Conservation (phyloP, 345 rosid species). For the Syzygium grande region DNA sequence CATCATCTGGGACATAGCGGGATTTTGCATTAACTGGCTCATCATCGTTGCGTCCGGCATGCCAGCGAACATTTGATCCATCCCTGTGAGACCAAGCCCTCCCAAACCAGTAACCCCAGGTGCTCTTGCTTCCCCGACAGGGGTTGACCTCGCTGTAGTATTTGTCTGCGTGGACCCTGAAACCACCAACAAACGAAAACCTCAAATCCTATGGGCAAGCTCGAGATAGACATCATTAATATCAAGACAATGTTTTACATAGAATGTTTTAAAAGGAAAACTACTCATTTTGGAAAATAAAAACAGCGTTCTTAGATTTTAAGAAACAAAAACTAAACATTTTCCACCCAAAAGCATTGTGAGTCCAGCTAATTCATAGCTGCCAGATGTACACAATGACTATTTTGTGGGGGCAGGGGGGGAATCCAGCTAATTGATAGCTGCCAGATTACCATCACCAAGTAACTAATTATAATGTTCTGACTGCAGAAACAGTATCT, state of each 20-base stretch:
- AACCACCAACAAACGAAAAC: background rate
- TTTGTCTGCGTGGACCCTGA: conserved; percentile 45
- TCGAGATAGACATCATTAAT: background rate
- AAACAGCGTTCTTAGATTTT: background rate
- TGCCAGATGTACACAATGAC: background rate
- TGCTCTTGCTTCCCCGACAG: conserved; percentile 45
- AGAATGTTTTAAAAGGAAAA: background rate
- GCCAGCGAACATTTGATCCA: conserved; percentile 39
- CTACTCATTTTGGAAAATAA: background rate
- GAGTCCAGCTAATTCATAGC: background rate
- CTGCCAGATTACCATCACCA: background rate
- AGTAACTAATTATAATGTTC: background rate
- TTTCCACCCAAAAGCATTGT: background rate
- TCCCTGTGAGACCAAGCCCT: conserved; percentile 59
- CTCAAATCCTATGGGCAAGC: background rate
- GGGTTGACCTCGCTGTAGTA: conserved; percentile 38
- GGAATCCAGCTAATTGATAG: background rate
- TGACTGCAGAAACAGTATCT: background rate
- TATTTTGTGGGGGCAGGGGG: background rate
- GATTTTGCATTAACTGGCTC: conserved; percentile 84
- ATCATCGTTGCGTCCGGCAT: conserved; percentile 51
- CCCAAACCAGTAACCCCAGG: conserved; percentile 52
- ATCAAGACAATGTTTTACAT: background rate
- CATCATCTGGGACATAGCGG: conserved; percentile 82
- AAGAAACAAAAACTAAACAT: background rate